phyloP scores from a whole-genome alignment of 192 early-diverging fungal species.

The Rhizoclosmatium globosum region DNA sequence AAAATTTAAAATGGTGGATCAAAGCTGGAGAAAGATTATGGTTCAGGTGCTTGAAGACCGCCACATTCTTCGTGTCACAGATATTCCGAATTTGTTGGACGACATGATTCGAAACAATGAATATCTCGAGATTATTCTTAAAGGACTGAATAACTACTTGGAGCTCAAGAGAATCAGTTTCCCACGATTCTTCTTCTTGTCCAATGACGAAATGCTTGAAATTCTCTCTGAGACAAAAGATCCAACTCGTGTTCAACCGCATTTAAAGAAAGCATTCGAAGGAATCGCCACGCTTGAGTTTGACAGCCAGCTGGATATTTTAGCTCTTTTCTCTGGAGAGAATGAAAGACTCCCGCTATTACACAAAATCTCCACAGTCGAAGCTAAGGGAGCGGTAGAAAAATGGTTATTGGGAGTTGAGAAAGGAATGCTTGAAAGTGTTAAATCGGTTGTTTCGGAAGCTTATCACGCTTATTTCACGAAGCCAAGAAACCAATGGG shows the following conservation, averaged over 20 bases:
- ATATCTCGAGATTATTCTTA: constrained; percentile 65
- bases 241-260: constrained; percentile 68
- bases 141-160: constrained; percentile 69
- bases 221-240: constrained; percentile 74
- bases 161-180: constrained; percentile 69
- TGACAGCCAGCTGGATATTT: constrained; percentile 65
- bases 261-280: constrained; percentile 74
- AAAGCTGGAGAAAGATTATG: constrained; percentile 68
- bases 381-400: constrained; percentile 72
- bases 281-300: constrained; percentile 66
- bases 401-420: constrained; percentile 66
- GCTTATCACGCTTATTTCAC: constrained; percentile 60
- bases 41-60: constrained; percentile 60
- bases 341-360: constrained; percentile 60
- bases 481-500: constrained; percentile 64
- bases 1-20: constrained; percentile 68
- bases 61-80: constrained; percentile 63
- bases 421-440: constrained; percentile 65
- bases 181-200: constrained; percentile 71
- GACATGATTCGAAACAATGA: constrained; percentile 64
- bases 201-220: constrained; percentile 75
- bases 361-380: constrained; percentile 64
- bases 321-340: constrained; percentile 61
- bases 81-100: constrained; percentile 66
- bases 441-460: constrained; percentile 54